A percentile compares a stretch with the other conserved stretches of the same genome.
These are phyloP conservation scores for Neurospora discreta DNA, from an alignment of 495 filamentous ascomycete species.

Conservation along the genomic window DNA sequence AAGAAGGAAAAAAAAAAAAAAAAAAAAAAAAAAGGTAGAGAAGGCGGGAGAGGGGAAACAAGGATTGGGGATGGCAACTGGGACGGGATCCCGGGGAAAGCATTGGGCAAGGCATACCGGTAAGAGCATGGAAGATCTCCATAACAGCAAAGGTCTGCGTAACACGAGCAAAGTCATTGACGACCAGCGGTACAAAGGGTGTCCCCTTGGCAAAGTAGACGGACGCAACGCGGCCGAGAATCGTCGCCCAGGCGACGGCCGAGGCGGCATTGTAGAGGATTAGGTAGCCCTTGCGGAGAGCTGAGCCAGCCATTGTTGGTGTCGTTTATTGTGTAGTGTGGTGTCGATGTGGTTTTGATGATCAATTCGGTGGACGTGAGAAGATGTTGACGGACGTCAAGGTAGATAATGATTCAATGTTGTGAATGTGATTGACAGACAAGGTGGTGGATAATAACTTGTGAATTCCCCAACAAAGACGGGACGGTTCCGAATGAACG, in stretches of 20 bases:
- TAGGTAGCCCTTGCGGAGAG: conserved; percentile 52
- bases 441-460: not conserved
- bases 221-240: conserved; percentile 47
- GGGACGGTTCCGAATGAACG: not conserved
- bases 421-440: too few species aligned
- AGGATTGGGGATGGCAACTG: not conserved
- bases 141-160: conserved; percentile 75
- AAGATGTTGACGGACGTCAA: too few species aligned
- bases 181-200: conserved; percentile 31
- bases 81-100: not conserved
- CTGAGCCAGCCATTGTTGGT: conserved; percentile 12
- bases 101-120: conserved; percentile 36
- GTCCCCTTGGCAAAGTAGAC: conserved; percentile 17
- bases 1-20: not conserved
- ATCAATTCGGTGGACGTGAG: too few species aligned
- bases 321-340: not conserved
- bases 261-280: conserved; percentile 72
- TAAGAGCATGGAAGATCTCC: conserved; percentile 68
- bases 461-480: not conserved
- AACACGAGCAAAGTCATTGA: conserved; percentile 56
- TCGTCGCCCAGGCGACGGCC: conserved; percentile 60
- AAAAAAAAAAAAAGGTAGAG: not conserved
- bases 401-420: too few species aligned
- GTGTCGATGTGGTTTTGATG: not conserved
- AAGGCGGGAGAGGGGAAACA: not conserved